These are phyloP conservation scores for Rhypophila decipiens DNA, from an alignment of 495 filamentous ascomycete species.

Conservation along the genomic window DNA sequence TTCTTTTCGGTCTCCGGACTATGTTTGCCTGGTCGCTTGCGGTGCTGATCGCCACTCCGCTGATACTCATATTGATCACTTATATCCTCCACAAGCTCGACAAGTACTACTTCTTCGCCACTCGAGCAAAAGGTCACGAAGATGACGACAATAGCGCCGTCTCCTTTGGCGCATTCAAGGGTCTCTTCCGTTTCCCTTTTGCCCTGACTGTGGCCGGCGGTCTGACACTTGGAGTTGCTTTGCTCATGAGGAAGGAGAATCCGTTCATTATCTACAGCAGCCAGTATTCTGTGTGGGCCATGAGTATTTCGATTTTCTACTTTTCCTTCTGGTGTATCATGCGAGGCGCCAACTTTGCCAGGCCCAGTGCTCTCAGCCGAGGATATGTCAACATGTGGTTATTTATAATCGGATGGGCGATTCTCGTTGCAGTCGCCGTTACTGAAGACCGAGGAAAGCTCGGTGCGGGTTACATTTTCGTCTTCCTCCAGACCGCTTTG, in stretches of 20 bases:
- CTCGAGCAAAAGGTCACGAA: slow-evolving; percentile 49
- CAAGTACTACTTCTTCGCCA: slow-evolving; percentile 73
- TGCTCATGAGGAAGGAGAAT: slow-evolving; percentile 74
- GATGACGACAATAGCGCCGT: slow-evolving; percentile 56
- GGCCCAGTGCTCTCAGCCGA: slow-evolving; percentile 82
- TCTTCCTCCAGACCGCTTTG: slow-evolving; percentile 69
- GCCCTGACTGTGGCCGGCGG: slow-evolving; percentile 63
- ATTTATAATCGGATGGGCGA: slow-evolving; percentile 63
- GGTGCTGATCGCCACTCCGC: slow-evolving; percentile 67
- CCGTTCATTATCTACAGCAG: slow-evolving; percentile 83
- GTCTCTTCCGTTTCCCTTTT: slow-evolving; percentile 78
- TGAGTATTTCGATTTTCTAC: slow-evolving; percentile 79
- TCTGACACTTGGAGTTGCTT: slow-evolving; percentile 65
- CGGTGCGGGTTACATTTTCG: slow-evolving; percentile 73
- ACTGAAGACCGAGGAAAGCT: slow-evolving; percentile 64
- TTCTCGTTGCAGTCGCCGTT: slow-evolving; percentile 68
- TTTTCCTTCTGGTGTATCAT: slow-evolving; percentile 79
- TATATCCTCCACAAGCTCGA: slow-evolving; percentile 62
- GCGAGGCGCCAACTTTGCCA: slow-evolving; percentile 68
- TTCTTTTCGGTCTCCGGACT: slow-evolving; percentile 69
- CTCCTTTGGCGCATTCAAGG: slow-evolving; percentile 66
- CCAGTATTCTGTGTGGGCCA: slow-evolving; percentile 76
- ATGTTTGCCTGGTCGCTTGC: slow-evolving; percentile 85
- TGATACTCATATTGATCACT: slow-evolving; percentile 63
- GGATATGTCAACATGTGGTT: slow-evolving; percentile 80